phyloP scores from a whole-genome alignment of 306 rosid genomes.

The Dryas drummondii region DNA sequence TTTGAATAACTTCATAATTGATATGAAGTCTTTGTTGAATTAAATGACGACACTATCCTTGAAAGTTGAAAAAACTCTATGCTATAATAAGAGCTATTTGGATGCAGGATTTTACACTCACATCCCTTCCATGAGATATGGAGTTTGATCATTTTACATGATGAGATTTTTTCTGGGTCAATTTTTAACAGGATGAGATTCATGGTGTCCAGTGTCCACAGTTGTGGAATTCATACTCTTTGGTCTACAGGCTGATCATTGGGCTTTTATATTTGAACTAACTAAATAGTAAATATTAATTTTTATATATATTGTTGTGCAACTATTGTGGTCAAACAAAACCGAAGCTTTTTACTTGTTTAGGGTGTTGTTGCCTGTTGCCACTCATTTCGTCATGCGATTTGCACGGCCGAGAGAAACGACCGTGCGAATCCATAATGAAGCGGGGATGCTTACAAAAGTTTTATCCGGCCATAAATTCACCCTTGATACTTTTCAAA shows the following conservation, averaged over 20 bases:
- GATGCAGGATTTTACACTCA: too few species aligned
- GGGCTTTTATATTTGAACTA: background rate
- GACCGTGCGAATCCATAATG: background rate
- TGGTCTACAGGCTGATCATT: background rate
- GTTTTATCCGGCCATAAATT: background rate
- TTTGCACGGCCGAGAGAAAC: background rate
- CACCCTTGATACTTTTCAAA: background rate
- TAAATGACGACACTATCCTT: too few species aligned
- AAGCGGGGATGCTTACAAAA: background rate
- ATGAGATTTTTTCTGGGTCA: too few species aligned
- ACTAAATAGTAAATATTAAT: background rate
- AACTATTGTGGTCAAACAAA: conserved; percentile 17
- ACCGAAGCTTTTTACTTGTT: background rate
- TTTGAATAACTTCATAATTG: too few species aligned
- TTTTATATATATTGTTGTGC: background rate
- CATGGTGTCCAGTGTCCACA: too few species aligned
- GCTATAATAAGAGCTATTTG: too few species aligned
- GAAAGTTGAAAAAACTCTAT: too few species aligned
- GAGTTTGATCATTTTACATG: too few species aligned
- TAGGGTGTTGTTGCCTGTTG: background rate
- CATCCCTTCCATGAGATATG: too few species aligned
- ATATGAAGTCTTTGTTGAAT: too few species aligned
- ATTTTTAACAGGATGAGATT: too few species aligned
- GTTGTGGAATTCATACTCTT: too few species aligned
- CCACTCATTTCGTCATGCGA: background rate